A percentile compares a stretch with the other conserved stretches of the same genome.
Conservation (phyloP, 2,329 filamentous ascomycete species). For the Colletotrichum coccodes region DNA sequence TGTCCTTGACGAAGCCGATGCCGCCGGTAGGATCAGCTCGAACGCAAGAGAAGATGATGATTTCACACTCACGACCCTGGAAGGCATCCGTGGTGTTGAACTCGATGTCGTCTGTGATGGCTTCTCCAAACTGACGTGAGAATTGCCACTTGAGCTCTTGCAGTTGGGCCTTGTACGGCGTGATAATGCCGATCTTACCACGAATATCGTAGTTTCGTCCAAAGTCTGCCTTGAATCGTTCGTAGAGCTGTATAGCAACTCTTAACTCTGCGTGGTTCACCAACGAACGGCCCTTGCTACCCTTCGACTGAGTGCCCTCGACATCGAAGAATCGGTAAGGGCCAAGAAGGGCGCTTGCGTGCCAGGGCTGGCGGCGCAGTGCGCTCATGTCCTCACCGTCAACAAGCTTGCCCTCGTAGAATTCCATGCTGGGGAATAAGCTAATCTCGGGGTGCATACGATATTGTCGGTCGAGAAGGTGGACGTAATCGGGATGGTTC, state of each 20-base stretch:
- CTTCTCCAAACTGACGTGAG: slow-evolving; percentile 74
- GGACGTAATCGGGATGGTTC: slow-evolving; percentile 87
- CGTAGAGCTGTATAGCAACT: slow-evolving; percentile 86
- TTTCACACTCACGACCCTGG: slow-evolving; percentile 94
- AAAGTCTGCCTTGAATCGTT: slow-evolving; percentile 81
- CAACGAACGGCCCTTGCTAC: slow-evolving; percentile 86
- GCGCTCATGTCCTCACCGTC: slow-evolving; percentile 86
- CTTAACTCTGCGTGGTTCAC: slow-evolving; percentile 90
- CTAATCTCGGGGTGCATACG: slow-evolving; percentile 99
- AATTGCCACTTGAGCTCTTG: slow-evolving; percentile 83
- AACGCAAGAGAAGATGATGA: slow-evolving; percentile 99
- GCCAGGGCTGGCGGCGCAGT: slow-evolving; percentile 85
- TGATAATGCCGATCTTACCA: slow-evolving; percentile 95
- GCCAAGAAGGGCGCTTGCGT: slow-evolving; percentile 80
- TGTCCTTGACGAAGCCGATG: slow-evolving; percentile 98
- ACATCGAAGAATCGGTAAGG: slow-evolving; percentile 99
- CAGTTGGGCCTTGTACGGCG: slow-evolving; percentile 95
- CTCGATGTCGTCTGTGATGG: slow-evolving; percentile 82
- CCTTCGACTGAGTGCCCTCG: slow-evolving; percentile 83
- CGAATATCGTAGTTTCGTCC: slow-evolving; percentile 70
- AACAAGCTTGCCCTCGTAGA: slow-evolving; percentile 88
- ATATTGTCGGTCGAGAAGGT: slow-evolving; percentile 97
- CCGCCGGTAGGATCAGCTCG: slow-evolving; percentile 91
- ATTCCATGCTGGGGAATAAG: slow-evolving; percentile 86
- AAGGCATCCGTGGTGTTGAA: slow-evolving; percentile 99